Evolutionary conservation across 169 alveolate species (phyloP), one percentile per base, ranked within the genome.

Genomic region (Plasmodium fragile): DNA sequence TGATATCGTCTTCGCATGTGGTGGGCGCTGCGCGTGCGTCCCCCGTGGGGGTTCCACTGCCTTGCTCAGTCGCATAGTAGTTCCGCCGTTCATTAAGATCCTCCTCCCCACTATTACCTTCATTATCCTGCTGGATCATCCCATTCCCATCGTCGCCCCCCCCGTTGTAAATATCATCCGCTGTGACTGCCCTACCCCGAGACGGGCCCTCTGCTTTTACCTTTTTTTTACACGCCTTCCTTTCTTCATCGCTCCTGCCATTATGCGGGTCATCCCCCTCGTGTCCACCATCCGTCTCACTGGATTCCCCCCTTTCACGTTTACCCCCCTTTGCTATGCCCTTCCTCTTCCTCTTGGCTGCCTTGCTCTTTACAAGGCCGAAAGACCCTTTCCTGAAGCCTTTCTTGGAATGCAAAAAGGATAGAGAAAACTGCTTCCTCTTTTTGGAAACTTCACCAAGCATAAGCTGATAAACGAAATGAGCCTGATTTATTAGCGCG

Each of bases 401-500:
- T 22, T 89, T 25, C 73, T 89, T 89, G n/a, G 85, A 59, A 52
- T 78, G 81, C 13, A 89, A 89, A 89, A 78, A 59, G 30, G 71
- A 22, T 1, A 89, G 52, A 39, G 94, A 53, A 79, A 89, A 89
- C 75, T 89, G 79, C 34, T 89, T 78, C 41, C 43, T 49, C 49
- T 59, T 77, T 79, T 89, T 77, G 5, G 94, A 16, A n/a, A 89
- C 89, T 28, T 65, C 94, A 39, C 71, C 30, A 34, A 89, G 55
- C 94, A 89, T 89, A 39, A 89, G 41, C 39, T 89, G 94, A 32
- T 89, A 89, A 18, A 89, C 32, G 71, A 72, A 89, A 70, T 89
- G 94, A 0, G 94, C 94, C 71, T 89, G 94, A 34, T 89, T 89
- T 55, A 89, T 71, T 53, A 89, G 52, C 5, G 90, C 45, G 69